Conservation (phyloP, 1,284 basidiomycete genomes). For the Moesziomyces parantarcticus region DNA sequence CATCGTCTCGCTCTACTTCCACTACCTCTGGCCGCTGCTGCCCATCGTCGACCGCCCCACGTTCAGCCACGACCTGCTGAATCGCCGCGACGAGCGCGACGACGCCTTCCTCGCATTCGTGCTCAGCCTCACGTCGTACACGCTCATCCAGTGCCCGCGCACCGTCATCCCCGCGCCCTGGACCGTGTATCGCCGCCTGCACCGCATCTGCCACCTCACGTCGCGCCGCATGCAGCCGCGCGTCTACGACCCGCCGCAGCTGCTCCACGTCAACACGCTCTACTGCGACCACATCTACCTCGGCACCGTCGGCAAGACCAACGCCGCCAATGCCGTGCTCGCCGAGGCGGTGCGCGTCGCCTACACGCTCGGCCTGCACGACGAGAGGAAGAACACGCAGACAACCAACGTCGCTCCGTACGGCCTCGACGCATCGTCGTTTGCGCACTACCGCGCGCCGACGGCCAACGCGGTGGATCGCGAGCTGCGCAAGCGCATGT, state of each 20-base stretch:
- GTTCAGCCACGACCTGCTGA: constrained; percentile 51
- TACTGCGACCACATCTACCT: constrained; percentile 61
- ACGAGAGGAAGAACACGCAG: constrained; percentile 36
- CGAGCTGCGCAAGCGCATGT: constrained; percentile 49
- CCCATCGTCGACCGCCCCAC: constrained; percentile 49
- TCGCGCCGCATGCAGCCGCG: constrained; percentile 50
- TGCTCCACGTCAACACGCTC: constrained; percentile 53
- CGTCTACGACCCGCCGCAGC: constrained; percentile 41
- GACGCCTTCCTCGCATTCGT: constrained; percentile 49
- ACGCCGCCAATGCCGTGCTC: constrained; percentile 53
- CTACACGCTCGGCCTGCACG: constrained; percentile 45
- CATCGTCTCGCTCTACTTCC: constrained; percentile 50
- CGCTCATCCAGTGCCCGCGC: constrained; percentile 50
- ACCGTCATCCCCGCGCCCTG: constrained; percentile 50
- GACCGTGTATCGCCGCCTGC: constrained; percentile 48
- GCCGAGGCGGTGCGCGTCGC: constrained; percentile 52
- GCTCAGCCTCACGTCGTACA: constrained; percentile 52
- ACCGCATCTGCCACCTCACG: constrained; percentile 53
- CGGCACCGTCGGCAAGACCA: constrained; percentile 40
- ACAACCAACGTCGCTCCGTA: constrained; percentile 10
- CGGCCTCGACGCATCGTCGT: constrained; percentile 15
- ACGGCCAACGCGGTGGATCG: constrained; percentile 38
- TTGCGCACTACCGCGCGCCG: constrained; percentile 19
- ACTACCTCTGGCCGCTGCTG: constrained; percentile 51
- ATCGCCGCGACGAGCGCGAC: constrained; percentile 50